phyloP scores from a whole-genome alignment of 2,329 filamentous ascomycete species.

The Aspergillus carbonarius region DNA sequence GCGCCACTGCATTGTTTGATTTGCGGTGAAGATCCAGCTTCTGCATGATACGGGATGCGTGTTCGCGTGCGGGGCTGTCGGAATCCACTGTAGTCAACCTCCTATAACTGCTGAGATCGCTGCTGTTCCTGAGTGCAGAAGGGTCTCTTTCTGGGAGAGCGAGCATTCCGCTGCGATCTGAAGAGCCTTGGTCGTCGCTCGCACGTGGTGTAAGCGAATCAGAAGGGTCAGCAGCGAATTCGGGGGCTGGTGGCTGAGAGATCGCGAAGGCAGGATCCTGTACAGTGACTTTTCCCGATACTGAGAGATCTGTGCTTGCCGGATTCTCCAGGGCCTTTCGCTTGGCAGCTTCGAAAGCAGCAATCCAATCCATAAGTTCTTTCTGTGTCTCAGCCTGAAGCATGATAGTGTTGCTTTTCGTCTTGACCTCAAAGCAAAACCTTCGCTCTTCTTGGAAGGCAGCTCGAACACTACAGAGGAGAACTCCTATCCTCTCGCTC shows the following conservation, averaged over 20 bases:
- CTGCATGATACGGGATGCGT: constrained; percentile 85
- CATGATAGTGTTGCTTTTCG: constrained; percentile 85
- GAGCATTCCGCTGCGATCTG: constrained; percentile 66
- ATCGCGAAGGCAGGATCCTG: constrained; percentile 84
- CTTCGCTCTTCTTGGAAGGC: constrained; percentile 89
- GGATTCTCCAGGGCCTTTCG: constrained; percentile 82
- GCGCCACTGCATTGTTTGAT: constrained; percentile 57
- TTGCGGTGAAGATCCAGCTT: constrained; percentile 89
- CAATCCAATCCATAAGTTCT: constrained; percentile 92
- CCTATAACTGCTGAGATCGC: constrained; percentile 61
- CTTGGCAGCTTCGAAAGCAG: constrained; percentile 90
- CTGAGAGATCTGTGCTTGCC: constrained; percentile 50
- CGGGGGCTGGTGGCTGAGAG: constrained; percentile 79
- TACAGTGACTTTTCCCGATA: constrained; percentile 44
- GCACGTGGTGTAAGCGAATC: constrained; percentile 62
- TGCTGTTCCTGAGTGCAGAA: constrained; percentile 63
- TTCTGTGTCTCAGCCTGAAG: constrained; percentile 90
- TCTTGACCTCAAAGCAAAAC: constrained; percentile 98
- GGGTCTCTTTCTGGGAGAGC: constrained; percentile 64
- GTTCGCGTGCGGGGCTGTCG: constrained; percentile 69
- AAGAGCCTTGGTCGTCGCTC: constrained; percentile 54
- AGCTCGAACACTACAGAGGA: constrained; percentile 89
- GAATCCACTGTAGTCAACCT: constrained; percentile 53
- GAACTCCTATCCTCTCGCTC: constrained; percentile 91
- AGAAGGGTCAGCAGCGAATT: constrained; percentile 79